Base-by-base conservation (phyloP, 768 basidiomycete genomes). In the Pisolithus microcarpus region DNA sequence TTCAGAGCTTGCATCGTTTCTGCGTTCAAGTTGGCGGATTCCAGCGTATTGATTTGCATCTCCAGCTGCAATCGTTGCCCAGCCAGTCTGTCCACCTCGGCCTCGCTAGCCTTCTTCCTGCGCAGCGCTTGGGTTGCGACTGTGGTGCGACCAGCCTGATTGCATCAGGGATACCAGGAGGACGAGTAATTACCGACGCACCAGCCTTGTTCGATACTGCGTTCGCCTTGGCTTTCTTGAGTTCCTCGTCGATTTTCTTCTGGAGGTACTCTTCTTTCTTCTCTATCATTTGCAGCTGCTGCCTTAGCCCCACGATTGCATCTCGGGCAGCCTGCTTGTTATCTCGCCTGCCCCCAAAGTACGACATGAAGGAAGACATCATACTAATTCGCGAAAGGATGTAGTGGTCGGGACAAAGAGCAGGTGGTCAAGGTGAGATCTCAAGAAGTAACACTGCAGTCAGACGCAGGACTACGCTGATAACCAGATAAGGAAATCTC, bases 1-100 rank as follows among this genome's bases (percentile, higher is more conserved):
- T 93, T 96, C 90, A 99, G 96, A 24, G 89, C 93, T 19, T 80
- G 75, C 88, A 99, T 91, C 13, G 93, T 97, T 77, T 97, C 93
- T 62, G 88, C 85, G 67, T 99, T 98, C 69, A 98, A 78, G 73
- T 97, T 98, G 40, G 96, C 96, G 15, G 89, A 91, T 69, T 98
- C 96, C 42, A 98, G 79, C 18, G 95, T 95, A 71, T 94, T 94
- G 52, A 98, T 86, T 73, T 98, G 95, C 68, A 89, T 85, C 72
- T 97, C 95, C 28, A 99, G 78, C 61, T 96, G 95, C 65, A 97
- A 68, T 57, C 91, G 81, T 48, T 86, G 87, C 11, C 89, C 90
- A 43, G 82, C 79, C 57, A 98, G 72, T 59, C 85, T 78, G 56
- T 96, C 91, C 53, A 97, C 74, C 67, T 98, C 91, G 42, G 73